These are phyloP conservation scores for Harrya chromipes DNA, from an alignment of 768 basidiomycete species.

Conservation along the genomic window DNA sequence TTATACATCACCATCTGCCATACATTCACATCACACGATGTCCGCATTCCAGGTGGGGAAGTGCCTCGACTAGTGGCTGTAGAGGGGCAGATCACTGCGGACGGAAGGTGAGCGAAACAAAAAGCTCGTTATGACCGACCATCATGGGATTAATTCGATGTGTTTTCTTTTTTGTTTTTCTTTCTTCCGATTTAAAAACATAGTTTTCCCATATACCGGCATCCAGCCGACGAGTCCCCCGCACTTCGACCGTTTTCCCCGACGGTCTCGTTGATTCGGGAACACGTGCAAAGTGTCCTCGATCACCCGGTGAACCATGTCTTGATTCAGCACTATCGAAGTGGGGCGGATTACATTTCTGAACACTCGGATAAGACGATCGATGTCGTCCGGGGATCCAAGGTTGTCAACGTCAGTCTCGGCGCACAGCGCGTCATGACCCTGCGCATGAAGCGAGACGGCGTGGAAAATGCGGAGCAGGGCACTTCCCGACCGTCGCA, in stretches of 20 bases:
- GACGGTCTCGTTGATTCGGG: constrained; percentile 62
- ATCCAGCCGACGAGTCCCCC: constrained; percentile 78
- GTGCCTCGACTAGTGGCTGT: constrained; percentile 66
- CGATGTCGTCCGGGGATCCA: constrained; percentile 70
- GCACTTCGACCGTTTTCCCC: constrained; percentile 63
- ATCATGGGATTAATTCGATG: neutral
- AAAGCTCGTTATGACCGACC: constrained; percentile 11
- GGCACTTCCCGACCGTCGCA: constrained; percentile 43
- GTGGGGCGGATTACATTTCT: constrained; percentile 78
- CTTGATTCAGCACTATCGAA: constrained; percentile 77
- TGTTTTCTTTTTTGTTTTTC: neutral
- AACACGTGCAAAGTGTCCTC: constrained; percentile 55
- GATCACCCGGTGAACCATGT: constrained; percentile 78
- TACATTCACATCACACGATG: constrained; percentile 2
- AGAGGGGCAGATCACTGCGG: constrained; percentile 49
- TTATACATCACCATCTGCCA: neutral
- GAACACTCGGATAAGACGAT: constrained; percentile 88
- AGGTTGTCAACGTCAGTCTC: constrained; percentile 77
- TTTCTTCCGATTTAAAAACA: neutral
- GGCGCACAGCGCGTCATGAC: constrained; percentile 79
- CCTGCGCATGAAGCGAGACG: constrained; percentile 62
- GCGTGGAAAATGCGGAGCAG: constrained; percentile 15
- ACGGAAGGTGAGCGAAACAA: constrained; percentile 42
- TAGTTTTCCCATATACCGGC: constrained; percentile 78
- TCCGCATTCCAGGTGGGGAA: constrained; percentile 57